Evolutionary conservation across 1,139 yeast species (phyloP).

Genomic region (Suhomyces atakaporum): DNA sequence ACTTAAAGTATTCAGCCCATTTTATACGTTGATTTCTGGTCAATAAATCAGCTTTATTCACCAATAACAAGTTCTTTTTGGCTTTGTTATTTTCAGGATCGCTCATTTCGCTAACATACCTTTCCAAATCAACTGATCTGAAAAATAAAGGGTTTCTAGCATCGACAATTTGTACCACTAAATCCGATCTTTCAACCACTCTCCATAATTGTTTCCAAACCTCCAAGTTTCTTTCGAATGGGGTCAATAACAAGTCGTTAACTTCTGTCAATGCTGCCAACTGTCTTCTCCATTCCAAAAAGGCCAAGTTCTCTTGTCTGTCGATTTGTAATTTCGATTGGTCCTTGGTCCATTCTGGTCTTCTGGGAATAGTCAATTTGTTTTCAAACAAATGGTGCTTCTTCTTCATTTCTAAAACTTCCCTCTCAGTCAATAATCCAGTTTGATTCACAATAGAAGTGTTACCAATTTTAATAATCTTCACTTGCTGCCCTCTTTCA

Average conservation of each 20-base stretch:
- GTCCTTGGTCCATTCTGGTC: slow-evolving; percentile 80
- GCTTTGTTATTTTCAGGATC: slow-evolving; percentile 50
- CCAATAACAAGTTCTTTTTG: slow-evolving; percentile 78
- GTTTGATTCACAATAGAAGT: slow-evolving; percentile 49
- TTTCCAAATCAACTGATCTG: slow-evolving; percentile 86
- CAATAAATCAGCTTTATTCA: slow-evolving; percentile 91
- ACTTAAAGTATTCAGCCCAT: slow-evolving; percentile 85
- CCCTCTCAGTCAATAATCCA: slow-evolving; percentile 64
- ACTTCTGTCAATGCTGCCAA: slow-evolving; percentile 83
- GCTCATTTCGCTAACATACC: slow-evolving; percentile 70
- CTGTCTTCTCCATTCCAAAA: slow-evolving; percentile 90
- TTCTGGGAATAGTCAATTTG: slow-evolving; percentile 87
- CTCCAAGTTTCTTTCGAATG: slow-evolving; percentile 95
- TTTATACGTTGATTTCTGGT: slow-evolving; percentile 71
- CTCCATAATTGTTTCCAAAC: slow-evolving; percentile 99
- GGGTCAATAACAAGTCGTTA: slow-evolving; percentile 83
- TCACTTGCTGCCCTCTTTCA: slow-evolving; percentile 79
- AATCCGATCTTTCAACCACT: slow-evolving; percentile 92
- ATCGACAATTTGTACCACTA: slow-evolving; percentile 96
- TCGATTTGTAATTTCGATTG: slow-evolving; percentile 81
- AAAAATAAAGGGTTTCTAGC: slow-evolving; percentile 92
- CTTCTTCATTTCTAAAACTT: slow-evolving; percentile 60
- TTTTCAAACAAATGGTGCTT: slow-evolving; percentile 76
- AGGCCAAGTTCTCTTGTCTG: slow-evolving; percentile 85
- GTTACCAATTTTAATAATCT: slow-evolving; percentile 76